Conservation (phyloP, 352 stramenopile species). For the Peronospora belbahrii region DNA sequence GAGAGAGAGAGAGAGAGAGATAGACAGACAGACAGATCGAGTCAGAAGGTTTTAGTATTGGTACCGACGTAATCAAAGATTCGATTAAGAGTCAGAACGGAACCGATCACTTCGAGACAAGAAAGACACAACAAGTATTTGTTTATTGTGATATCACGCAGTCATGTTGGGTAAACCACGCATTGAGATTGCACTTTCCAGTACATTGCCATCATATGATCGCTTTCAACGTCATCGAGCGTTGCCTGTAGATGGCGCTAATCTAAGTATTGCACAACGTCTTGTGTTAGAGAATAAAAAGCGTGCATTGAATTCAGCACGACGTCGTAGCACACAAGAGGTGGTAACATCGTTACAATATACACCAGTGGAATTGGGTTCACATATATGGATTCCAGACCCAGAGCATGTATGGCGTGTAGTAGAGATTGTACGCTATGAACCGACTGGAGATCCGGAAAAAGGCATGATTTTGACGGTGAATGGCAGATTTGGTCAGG, state of each 20-base stretch:
- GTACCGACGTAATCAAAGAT: slow-evolving; percentile 4
- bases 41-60: no score
- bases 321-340: slow-evolving; percentile 62
- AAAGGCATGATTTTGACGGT: slow-evolving; percentile 66
- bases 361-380: slow-evolving; percentile 64
- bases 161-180: slow-evolving; percentile 36
- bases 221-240: slow-evolving; percentile 63
- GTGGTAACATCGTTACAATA: slow-evolving; percentile 56
- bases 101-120: slow-evolving; percentile 1
- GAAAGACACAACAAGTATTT: no score
- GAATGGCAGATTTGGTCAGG: slow-evolving; percentile 59
- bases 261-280: slow-evolving; percentile 68
- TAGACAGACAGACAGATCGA: no score
- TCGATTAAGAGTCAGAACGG: slow-evolving; percentile 9
- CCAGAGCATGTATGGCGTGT: slow-evolving; percentile 76
- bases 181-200: slow-evolving; percentile 55
- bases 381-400: slow-evolving; percentile 84
- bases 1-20: no score
- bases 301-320: slow-evolving; percentile 49
- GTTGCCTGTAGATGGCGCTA: slow-evolving; percentile 46
- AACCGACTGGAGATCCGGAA: slow-evolving; percentile 37
- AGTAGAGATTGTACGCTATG: slow-evolving; percentile 66
- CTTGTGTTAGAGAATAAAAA: slow-evolving; percentile 84
- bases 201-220: slow-evolving; percentile 69
- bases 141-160: no score